Percentiles rank a stretch among this genome's conserved stretches.
These are phyloP conservation scores for Neurospora hispaniola DNA, from an alignment of 495 filamentous ascomycete species.

Conservation along the genomic window DNA sequence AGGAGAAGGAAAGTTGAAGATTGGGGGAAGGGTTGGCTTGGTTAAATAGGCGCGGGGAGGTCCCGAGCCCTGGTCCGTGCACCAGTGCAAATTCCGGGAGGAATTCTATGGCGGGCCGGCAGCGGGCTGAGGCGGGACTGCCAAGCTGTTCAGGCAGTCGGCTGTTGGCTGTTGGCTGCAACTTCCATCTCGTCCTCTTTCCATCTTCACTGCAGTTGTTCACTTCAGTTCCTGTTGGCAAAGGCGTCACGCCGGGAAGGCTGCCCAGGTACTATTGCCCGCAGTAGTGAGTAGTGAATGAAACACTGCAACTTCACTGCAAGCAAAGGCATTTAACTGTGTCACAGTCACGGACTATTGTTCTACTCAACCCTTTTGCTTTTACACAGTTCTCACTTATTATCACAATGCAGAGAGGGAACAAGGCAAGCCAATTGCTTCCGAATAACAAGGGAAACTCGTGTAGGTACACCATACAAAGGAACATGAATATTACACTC, in stretches of 20 bases:
- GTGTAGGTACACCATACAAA: not conserved
- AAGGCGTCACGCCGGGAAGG: not conserved
- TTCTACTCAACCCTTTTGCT: not conserved
- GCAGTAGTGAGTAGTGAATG: not conserved
- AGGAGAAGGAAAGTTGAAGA: conserved; percentile 5
- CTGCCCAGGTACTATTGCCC: not conserved
- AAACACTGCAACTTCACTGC: not conserved
- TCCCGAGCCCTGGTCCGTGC: conserved; percentile 12
- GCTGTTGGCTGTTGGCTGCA: not conserved
- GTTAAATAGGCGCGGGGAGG: conserved; percentile 7
- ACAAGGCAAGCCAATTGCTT: not conserved
- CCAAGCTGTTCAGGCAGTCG: not conserved
- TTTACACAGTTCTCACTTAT: not conserved
- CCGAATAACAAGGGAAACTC: not conserved
- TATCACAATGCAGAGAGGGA: not conserved
- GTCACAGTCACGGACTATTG: not conserved
- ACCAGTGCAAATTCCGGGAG: conserved; percentile 9
- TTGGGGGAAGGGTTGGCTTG: not conserved
- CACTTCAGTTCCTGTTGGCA: not conserved
- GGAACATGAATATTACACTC: not conserved
- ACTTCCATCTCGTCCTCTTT: not conserved
- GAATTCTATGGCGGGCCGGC: not conserved
- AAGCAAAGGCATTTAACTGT: not conserved
- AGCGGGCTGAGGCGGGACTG: not conserved
- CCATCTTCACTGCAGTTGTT: no score